Base-by-base conservation (phyloP, 2,329 filamentous ascomycete genomes). In the Aspergillus ruber region DNA sequence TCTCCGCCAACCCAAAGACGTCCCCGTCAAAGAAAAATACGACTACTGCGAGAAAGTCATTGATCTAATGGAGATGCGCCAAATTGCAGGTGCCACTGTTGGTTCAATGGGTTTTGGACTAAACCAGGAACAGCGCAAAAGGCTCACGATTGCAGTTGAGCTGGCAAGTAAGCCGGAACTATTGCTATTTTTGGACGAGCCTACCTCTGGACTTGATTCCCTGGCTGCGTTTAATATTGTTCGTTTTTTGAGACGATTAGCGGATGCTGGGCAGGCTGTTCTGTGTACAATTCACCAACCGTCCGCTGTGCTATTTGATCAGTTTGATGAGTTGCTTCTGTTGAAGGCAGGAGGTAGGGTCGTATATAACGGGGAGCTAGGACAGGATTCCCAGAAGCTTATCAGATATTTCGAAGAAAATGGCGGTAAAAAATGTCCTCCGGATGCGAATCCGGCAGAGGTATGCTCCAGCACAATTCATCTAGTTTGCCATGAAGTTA, bases 271-370 rank as follows among this genome's bases (percentile, higher is more conserved):
- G 1, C 90, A 95, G 63, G 89, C 89, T 8, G 89, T 95, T 56
- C 78, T 95, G 3, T 94, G 88, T 70, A 95, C 90, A 0, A 95
- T 95, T 53, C 90, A 95, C 65, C 90, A 95, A 64, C 89, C 90
- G 1, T 91, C 90, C 55, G 86, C 87, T 13, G 83, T 87, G 0
- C 76, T 95, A 0, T 95, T 95, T 57, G 87, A 93, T 66, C 85
- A 90, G 66, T 95, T 95, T 55, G 89, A 95, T 63, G 80, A 88
- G 10, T 77, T 95, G 2, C 73, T 95, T 4, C 76, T 95, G 2
- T 77, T 95, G 2, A 82, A 91, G 67, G 78, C 80, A 36, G 89
- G 89, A 50, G 89, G 89, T 3, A 79, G 84, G 46, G 87, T 86
- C 42, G 87, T 94, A 43, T 95, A 95, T 71, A 91, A 93, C 60